Conservation (phyloP, 1,139 yeast genomes). For the Debaryomyces udenii region DNA sequence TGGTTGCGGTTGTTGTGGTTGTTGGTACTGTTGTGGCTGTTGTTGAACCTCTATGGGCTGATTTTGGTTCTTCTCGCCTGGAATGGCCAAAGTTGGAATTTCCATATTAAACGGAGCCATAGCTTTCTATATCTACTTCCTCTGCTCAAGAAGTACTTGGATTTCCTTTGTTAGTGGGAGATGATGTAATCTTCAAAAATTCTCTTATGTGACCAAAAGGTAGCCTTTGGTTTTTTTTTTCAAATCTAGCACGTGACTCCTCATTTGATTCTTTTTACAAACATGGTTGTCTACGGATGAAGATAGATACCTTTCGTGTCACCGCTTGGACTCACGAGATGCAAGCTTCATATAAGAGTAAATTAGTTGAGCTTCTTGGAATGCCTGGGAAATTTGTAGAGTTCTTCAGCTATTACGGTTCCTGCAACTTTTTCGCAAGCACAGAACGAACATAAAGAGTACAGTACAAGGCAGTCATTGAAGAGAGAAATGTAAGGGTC, state of each 20-base stretch:
- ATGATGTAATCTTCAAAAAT: background rate
- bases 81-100: constrained; percentile 61
- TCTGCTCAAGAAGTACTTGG: background rate
- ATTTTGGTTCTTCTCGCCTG: constrained; percentile 48
- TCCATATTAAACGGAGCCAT: constrained; percentile 38
- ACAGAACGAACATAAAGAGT: too few species aligned
- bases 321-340: too few species aligned
- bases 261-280: too few species aligned
- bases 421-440: too few species aligned
- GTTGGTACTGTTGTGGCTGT: constrained; percentile 20
- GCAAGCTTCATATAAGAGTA: too few species aligned
- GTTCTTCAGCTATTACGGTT: too few species aligned
- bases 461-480: too few species aligned
- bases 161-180: background rate
- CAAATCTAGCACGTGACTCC: background rate
- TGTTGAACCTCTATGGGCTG: constrained; percentile 16
- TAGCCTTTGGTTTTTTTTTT: background rate
- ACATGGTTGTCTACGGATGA: too few species aligned
- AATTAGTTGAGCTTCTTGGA: too few species aligned
- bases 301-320: too few species aligned
- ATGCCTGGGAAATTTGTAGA: too few species aligned
- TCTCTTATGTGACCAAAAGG: background rate
- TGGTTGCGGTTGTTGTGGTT: constrained; percentile 18
- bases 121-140: background rate
- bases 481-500: too few species aligned